Conservation (phyloP, 2,329 filamentous ascomycete species). For the Cladophialophora immunda region DNA sequence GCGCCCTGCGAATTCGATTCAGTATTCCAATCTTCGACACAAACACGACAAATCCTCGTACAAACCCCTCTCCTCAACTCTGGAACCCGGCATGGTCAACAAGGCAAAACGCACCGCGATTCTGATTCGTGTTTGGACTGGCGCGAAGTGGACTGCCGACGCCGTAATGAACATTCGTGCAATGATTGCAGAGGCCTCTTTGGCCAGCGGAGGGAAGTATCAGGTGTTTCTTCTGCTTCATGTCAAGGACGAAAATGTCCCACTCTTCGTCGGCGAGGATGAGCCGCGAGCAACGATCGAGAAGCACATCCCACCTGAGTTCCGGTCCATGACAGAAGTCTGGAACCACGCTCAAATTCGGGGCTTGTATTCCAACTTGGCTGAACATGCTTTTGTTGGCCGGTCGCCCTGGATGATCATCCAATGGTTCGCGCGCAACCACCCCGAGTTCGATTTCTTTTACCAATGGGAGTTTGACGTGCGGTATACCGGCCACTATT, state of each 20-base stretch:
- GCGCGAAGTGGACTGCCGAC: slow-evolving; percentile 79
- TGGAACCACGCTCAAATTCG: slow-evolving; percentile 64
- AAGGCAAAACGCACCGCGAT: slow-evolving; percentile 71
- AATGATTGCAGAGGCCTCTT: slow-evolving; percentile 80
- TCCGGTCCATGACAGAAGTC: slow-evolving; percentile 74
- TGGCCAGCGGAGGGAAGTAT: slow-evolving; percentile 86
- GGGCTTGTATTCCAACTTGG: slow-evolving; percentile 41
- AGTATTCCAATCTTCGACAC: slow-evolving; percentile 43
- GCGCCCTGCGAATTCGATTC: slow-evolving; percentile 41
- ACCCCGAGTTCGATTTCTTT: slow-evolving; percentile 80
- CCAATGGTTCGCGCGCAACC: slow-evolving; percentile 77
- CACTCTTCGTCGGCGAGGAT: slow-evolving; percentile 74
- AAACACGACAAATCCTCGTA: slow-evolving; percentile 37
- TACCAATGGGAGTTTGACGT: slow-evolving; percentile 92
- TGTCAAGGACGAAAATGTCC: slow-evolving; percentile 75
- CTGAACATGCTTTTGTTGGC: slow-evolving; percentile 42
- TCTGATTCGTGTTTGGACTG: slow-evolving; percentile 82
- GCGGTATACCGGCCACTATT: slow-evolving; percentile 80
- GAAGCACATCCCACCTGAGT: slow-evolving; percentile 71
- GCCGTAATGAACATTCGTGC: slow-evolving; percentile 83
- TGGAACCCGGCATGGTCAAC: slow-evolving; percentile 39
- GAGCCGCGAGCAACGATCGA: slow-evolving; percentile 69
- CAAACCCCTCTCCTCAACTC: slow-evolving; percentile 32
- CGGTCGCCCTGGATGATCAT: slow-evolving; percentile 72
- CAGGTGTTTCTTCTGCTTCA: slow-evolving; percentile 84